Evolutionary conservation across 805 yeast species (phyloP).

Genomic region (Phaffomyces opuntiae): DNA sequence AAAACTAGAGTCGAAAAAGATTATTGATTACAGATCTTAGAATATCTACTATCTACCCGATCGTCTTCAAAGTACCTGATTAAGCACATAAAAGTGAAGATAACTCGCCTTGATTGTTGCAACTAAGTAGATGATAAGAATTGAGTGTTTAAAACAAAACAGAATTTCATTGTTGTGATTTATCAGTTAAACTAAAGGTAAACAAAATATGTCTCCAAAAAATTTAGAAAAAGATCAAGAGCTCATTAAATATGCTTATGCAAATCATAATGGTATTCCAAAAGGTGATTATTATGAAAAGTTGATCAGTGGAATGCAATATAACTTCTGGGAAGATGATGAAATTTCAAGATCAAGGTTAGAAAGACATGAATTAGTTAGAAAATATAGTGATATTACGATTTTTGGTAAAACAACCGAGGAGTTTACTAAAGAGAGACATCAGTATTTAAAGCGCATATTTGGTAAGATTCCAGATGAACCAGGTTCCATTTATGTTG

Average conservation of each 20-base stretch:
- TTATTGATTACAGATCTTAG: too few species aligned
- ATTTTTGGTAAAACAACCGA: constrained; percentile 17
- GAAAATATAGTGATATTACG: constrained; percentile 20
- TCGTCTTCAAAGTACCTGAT: too few species aligned
- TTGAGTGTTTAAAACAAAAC: too few species aligned
- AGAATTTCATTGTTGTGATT: too few species aligned
- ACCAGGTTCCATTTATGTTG: constrained; percentile 22
- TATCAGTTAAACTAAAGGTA: too few species aligned
- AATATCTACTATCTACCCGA: too few species aligned
- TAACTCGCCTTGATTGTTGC: too few species aligned
- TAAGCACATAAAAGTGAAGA: too few species aligned
- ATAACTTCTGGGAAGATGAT: constrained; percentile 1
- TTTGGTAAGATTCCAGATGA: constrained; percentile 40
- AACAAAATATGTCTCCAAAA: not conserved
- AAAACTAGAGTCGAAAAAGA: too few species aligned
- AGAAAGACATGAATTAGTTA: constrained; percentile 21
- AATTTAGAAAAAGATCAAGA: constrained; percentile 2
- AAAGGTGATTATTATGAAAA: constrained; percentile 8
- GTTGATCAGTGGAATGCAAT: constrained; percentile 1
- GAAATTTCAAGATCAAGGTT: constrained; percentile 22
- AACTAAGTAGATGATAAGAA: too few species aligned
- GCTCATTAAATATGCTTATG: constrained; percentile 16
- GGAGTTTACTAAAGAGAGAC: constrained; percentile 29
- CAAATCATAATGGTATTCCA: constrained; percentile 14
- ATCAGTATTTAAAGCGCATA: constrained; percentile 28